Evolutionary conservation across 1,139 yeast genomes (phyloP).

Genomic region (Nakaseomyces nivariensis): DNA sequence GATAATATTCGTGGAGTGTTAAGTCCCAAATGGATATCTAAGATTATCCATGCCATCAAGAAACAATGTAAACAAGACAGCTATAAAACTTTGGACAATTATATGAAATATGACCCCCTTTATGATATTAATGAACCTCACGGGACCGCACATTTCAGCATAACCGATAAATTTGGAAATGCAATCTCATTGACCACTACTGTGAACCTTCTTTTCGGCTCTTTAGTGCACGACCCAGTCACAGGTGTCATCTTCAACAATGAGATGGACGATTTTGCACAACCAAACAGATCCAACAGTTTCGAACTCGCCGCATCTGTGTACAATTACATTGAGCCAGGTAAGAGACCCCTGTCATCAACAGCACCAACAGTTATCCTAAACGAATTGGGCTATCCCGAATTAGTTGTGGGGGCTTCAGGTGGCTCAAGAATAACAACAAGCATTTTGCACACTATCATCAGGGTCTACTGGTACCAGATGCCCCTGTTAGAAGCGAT

Average conservation of each 20-base stretch:
- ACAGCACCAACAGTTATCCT: constrained; percentile 66
- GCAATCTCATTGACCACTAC: constrained; percentile 87
- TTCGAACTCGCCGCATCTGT: constrained; percentile 74
- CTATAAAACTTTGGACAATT: constrained; percentile 42
- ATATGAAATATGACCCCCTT: constrained; percentile 70
- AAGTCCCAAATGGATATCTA: constrained; percentile 45
- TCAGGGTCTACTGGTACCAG: constrained; percentile 50
- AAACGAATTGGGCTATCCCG: constrained; percentile 42
- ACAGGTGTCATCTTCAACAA: constrained; percentile 83
- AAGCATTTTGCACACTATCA: constrained; percentile 69
- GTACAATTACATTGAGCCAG: constrained; percentile 66
- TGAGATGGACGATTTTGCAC: constrained; percentile 94
- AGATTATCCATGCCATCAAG: constrained; percentile 39
- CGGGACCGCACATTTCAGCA: constrained; percentile 82
- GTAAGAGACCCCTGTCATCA: constrained; percentile 76
- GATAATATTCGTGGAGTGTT: constrained; percentile 31
- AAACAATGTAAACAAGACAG: constrained; percentile 9
- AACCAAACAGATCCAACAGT: constrained; percentile 58
- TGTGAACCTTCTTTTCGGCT: constrained; percentile 77
- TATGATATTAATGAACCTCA: constrained; percentile 68
- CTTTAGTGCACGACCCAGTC: constrained; percentile 62
- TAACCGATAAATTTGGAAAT: constrained; percentile 57
- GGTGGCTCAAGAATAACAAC: constrained; percentile 92
- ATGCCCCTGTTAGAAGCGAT: constrained; percentile 56
- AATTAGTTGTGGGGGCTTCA: constrained; percentile 78